Evolutionary conservation across 257 asterid genomes (phyloP), one percentile per base, ranked within the genome.

Genomic region (Solanum piurae): DNA sequence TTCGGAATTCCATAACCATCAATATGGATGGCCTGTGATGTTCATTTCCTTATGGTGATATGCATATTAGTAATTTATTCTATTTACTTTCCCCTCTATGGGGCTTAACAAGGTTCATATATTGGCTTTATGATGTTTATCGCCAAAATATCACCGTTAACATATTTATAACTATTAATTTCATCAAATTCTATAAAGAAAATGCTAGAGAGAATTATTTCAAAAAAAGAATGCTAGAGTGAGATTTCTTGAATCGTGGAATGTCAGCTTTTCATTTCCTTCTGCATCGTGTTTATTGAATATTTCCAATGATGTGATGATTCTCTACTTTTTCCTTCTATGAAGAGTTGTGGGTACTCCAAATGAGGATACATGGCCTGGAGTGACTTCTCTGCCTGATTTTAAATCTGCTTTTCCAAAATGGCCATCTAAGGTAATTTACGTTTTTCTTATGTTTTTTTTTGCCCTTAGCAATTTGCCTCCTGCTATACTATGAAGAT

Each of bases 331-430:
- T 87, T 66, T 83, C 82, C 66, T 34, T 89, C 60, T 76, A 82
- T 89, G 88, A 90, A 96, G 99, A 88, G 84, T 93, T 84, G 88
- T 94, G 97, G 99, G 99, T 66, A 97, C 99, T 89, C 99, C 99
- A 20, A 95, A 92, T 86, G 99, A 97, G 91, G 97, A 92, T 84
- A 92, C 92, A 52, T 97, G 98, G 99, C 98, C 98, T 44, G 98
- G 99, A 86, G 98, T 97, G 90, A 94, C 98, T 66, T 94, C 99
- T 88, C 94, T 95, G 83, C 99, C 98, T 85, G 99, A 95, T 89
- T 97, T 90, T 83, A 95, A 94, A 93, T 90, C 97, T 86, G 86
- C 98, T 85, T 97, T 95, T 90, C 98, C 98, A 5, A 95, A 91
- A 87, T 95, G 98, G 97, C 95, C 95, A 38, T 16, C 95, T 44